Evolutionary conservation across 208 protist species (phyloP).

Genomic region (Paratrypanosoma confusum): DNA sequence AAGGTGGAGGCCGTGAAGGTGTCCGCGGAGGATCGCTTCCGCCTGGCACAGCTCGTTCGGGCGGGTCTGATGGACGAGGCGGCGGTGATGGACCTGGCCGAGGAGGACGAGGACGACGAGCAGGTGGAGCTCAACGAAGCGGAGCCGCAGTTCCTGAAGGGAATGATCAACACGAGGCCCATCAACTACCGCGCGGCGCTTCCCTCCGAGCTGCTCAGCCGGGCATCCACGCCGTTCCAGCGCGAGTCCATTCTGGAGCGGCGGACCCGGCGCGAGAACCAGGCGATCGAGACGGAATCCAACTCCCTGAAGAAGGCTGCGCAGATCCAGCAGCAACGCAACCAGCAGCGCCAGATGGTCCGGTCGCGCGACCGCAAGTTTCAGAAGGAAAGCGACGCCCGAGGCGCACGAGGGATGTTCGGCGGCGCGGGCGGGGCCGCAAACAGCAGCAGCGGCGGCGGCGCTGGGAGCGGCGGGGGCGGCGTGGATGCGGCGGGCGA

Average conservation of each 20-base stretch:
- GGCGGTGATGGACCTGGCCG: conserved; percentile 48
- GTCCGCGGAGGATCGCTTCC: conserved; percentile 79
- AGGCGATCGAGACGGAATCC: conserved; percentile 30
- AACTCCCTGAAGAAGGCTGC: conserved; percentile 74
- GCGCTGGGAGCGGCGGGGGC: conserved; percentile 1
- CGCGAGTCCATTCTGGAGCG: conserved; percentile 68
- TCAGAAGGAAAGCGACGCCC: conserved; percentile 2
- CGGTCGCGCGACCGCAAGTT: conserved; percentile 16
- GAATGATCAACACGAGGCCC: conserved; percentile 39
- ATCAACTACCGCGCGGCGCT: conserved; percentile 77
- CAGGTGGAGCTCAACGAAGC: conserved; percentile 80
- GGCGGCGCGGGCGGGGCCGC: background rate
- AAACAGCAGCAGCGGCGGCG: conserved; percentile 16
- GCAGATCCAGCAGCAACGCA: conserved; percentile 58
- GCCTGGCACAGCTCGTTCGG: conserved; percentile 72
- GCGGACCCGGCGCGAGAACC: conserved; percentile 31
- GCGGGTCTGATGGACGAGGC: conserved; percentile 74
- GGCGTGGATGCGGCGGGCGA: conserved; percentile 9
- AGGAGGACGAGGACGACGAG: conserved; percentile 56
- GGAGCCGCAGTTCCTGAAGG: conserved; percentile 65
- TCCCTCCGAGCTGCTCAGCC: conserved; percentile 67
- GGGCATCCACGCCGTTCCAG: conserved; percentile 66
- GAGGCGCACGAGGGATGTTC: conserved; percentile 15
- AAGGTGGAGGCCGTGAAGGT: conserved; percentile 49
- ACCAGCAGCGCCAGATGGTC: conserved; percentile 71